Evolutionary conservation across 306 rosid species (phyloP), one percentile per base, ranked within the genome.

Genomic region (Quercus aquifolioides): DNA sequence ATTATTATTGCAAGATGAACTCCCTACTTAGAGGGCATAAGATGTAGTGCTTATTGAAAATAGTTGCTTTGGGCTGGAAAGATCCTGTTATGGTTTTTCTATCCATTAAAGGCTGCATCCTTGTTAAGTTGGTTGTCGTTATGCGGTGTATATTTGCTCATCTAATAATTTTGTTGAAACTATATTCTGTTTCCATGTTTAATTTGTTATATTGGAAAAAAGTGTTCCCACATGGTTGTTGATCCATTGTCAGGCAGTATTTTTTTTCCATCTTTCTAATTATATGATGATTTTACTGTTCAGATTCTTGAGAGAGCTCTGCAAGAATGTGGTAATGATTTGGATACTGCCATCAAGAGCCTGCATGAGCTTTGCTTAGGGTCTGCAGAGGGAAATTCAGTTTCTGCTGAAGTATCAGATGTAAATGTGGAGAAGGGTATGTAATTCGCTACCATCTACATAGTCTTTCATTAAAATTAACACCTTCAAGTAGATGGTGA

Each of bases 281-380:
- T 3, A 18, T 46, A 58, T 57, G 77, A 20, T 51, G 15, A 57
- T 89, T 83, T 75, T 63, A 28, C 73, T 38, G 73, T 88, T 76
- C 86, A 95, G 99, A 81, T 89, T 79, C 96, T 93, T 25, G 99
- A 90, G 87, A 88, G 88, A 82, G 88, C 89, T 28, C 82, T 95
- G 54, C 93, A 95, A 55, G 97, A 93, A 76, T 90, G 92, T 80
- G 94, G 87, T 25, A 86, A 93, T 79, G 96, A 95, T 79, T 46
- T 95, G 62, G 99, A 95, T 85, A 90, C 91, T 83, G 97, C 99
- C 73, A 87, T 93, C 82, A 88, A 82, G 87, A 86, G 89, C 46
- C 74, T 95, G 83, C 85, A 76, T n/a, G 90, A 87, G 81, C 92
- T 90, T 74, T 85, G 87, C 85, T 77, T 95, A 78, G 92, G 91